Evolutionary conservation across 345 rosid species (phyloP), one percentile per base, ranked within the genome.

Genomic region (Ceriops decandra): DNA sequence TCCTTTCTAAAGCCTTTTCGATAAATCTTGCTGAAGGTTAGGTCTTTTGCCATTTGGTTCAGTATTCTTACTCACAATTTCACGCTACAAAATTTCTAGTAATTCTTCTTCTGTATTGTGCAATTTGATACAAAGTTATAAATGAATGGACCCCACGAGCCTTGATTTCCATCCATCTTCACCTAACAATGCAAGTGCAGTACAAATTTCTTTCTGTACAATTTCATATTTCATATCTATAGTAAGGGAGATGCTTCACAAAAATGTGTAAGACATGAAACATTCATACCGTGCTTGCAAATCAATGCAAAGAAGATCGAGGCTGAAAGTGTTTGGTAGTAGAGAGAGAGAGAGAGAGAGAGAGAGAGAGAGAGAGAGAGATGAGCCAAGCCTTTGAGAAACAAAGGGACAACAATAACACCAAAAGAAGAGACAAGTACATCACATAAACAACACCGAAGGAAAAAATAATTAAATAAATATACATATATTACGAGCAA

Each of bases 361-460:
- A n/a, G n/a, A n/a, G n/a, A 1, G 3, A 36, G 13, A 36, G 16
- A 38, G 16, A 38, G 47, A 42, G 47, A 38, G 33, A 68, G 9
- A 67, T 7, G 54, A 67, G 49, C 17, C n/a, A 56, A 35, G 19
- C 2, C n/a, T 22, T 21, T 46, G 62, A 51, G 21, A 62, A 72
- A 27, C 24, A 64, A 64, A 71, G 63, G 21, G 68, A 64, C 72
- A 71, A 30, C 24, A 68, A 62, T 38, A 60, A 57, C 76, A 60
- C 78, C 57, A 77, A 77, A 71, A 70, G 74, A 76, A 75, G 76
- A 73, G 84, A 83, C 75, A 73, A 68, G 27, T 52, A 36, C 49
- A 31, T 13, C 27, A 26, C 49, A 13, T 11, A 42, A 42, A 42
- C 49, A 13, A 13, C 19, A 13, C 19, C 13, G 5, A 42, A 42